phyloP scores from a whole-genome alignment of 2,329 filamentous ascomycete genomes.

The Lasiodiplodia gonubiensis region DNA sequence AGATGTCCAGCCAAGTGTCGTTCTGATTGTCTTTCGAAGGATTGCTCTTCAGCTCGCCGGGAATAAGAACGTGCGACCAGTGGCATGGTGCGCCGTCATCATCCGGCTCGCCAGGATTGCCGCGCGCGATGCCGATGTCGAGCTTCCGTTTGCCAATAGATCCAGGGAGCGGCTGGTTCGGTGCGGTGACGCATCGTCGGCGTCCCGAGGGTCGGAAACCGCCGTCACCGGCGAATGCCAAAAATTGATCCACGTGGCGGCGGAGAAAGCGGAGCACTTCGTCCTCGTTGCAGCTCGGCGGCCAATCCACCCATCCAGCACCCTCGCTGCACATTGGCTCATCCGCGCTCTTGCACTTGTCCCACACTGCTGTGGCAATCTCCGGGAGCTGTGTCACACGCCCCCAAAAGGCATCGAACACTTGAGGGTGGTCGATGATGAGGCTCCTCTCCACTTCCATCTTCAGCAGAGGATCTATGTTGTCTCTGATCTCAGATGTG shows the following conservation, averaged over 20 bases:
- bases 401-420: conserved; percentile 35
- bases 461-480: conserved; percentile 28
- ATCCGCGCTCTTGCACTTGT: conserved; percentile 34
- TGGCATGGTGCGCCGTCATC: conserved; percentile 32
- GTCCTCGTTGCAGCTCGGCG: conserved; percentile 34
- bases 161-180: not conserved
- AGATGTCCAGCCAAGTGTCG: conserved; percentile 44
- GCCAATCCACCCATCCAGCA: conserved; percentile 40
- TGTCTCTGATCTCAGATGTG: conserved; percentile 22
- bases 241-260: conserved; percentile 13
- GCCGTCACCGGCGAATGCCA: conserved; percentile 2
- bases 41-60: conserved; percentile 56
- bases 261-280: conserved; percentile 35
- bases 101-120: not conserved
- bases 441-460: conserved; percentile 24
- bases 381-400: not conserved
- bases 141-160: conserved; percentile 32
- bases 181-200: conserved; percentile 2
- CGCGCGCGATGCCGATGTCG: conserved; percentile 35
- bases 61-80: conserved; percentile 54
- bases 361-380: conserved; percentile 29
- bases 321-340: conserved; percentile 29
- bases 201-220: conserved; percentile 19
- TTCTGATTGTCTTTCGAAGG: conserved; percentile 46
- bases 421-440: conserved; percentile 34